Evolutionary conservation across 2,329 filamentous ascomycete species (phyloP), one percentile per base, ranked within the genome.

Genomic region (Stromatinia cepivora): DNA sequence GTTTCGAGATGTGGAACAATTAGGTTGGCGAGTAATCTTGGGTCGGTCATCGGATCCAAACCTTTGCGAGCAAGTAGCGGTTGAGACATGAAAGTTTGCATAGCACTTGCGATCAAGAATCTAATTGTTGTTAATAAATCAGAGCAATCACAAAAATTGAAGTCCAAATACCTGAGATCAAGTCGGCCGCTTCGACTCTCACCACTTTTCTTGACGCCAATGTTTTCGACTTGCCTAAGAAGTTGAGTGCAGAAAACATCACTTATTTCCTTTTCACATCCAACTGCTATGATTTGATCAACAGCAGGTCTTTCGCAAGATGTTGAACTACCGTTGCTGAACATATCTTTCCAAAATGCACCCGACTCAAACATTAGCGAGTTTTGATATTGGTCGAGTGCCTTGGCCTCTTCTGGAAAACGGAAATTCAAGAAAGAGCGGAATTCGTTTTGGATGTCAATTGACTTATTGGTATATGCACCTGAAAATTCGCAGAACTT

Each of bases 1-100:
- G 84, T 83, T 73, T 90, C 87, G 1, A 90, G 80, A 70, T 88
- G 86, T 1, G 87, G 86, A 52, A 89, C 80, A 31, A 90, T 81
- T 2, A 88, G 80, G 0, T 84, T 84, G 2, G 88, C 87, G 2
- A 90, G 81, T 22, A 86, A 79, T 31, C 82, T 80, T 1, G 85
- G 82, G 73, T 86, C 84, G 22, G 81, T 80, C 70, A 88, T 85
- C 0, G 85, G 86, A 69, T 84, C 83, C 45, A 82, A 81, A 4
- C 81, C 81, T 70, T 86, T 84, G 67, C 82, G 82, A 4, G 82
- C 76, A 10, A 85, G 77, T 1, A 82, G 82, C 69, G 86, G 85
- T 1, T 83, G 80, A 7, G 83, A 85, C 25, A 58, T 71, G 71
- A 85, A 86, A 0, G 82, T 80, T 76, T 89, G 87, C 83, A 89